Evolutionary conservation across 164 flowering plant species (phyloP).

Genomic region (Cinnamomum chago): DNA sequence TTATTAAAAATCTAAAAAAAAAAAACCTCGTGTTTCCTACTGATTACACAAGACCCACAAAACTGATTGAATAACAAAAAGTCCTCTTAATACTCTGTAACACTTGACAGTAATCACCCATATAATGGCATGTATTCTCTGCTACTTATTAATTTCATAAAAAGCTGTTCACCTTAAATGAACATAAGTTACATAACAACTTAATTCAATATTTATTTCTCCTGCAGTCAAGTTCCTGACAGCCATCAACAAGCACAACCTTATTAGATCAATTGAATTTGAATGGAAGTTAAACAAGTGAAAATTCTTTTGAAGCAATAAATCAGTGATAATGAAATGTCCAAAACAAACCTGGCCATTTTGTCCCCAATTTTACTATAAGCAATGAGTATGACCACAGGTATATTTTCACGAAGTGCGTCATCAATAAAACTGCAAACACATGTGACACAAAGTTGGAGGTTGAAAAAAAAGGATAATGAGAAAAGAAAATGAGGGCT

Average conservation of each 20-base stretch:
- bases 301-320: not conserved
- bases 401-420: slow-evolving; percentile 58
- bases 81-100: not conserved
- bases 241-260: not conserved
- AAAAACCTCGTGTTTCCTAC: too few species aligned
- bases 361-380: slow-evolving; percentile 67
- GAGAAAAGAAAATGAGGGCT: not conserved
- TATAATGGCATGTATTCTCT: not conserved
- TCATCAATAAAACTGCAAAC: slow-evolving; percentile 76
- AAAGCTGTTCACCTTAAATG: too few species aligned
- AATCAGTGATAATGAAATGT: not conserved
- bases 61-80: too few species aligned
- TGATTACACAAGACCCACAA: too few species aligned
- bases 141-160: not conserved
- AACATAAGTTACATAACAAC: too few species aligned
- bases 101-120: not conserved
- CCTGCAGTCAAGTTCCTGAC: not conserved
- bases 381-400: slow-evolving; percentile 60
- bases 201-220: not conserved
- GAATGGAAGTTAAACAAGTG: not conserved
- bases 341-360: slow-evolving; percentile 55
- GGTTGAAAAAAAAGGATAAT: not conserved
- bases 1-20: too few species aligned
- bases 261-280: not conserved
- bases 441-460: not conserved